Base-by-base conservation (phyloP, 2,329 filamentous ascomycete species). In the Alternaria viburni region DNA sequence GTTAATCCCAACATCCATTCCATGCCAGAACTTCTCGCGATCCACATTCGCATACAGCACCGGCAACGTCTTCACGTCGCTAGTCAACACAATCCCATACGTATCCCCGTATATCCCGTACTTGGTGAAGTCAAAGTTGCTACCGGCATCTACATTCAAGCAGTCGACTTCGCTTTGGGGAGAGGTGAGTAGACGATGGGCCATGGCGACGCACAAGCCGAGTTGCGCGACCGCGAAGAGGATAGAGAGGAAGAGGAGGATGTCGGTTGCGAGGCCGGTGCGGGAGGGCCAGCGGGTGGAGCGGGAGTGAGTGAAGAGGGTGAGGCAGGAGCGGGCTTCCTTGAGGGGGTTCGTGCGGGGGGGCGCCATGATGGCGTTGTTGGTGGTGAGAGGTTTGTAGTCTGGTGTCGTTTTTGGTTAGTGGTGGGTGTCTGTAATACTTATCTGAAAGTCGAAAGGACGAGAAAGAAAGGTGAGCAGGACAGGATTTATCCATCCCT, bases 231-330 rank as follows among this genome's bases (percentile, higher is more conserved):
- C 21, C 17, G 54, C 59, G n/a, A 65, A 15, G 28, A 56, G 8
- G 25, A 55, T 15, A 9, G 19, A 41, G 12, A 51, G 10, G 9
- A 26, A 11, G 44, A 62, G 49, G n/a, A 59, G 30, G 15, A 10
- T 21, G 15, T 25, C 36, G 15, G 44, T 41, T 6, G 21, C 13
- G 11, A 7, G 15, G 55, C 36, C n/a, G 12, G 54, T 59, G 6
- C 28, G 17, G 6, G 45, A 51, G 5, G 59, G 62, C 62, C 62
- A 65, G 32, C n/a, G 15, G 10, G 62, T 51, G 3, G 62, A 61
- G 12, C 32, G 46, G 19, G 62, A 46, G 19, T 21, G 6, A 1
- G n/a, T n/a, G 59, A 49, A 50, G 32, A 62, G 32, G 13, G 30
- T 25, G 54, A 60, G 17, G 36, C 32, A 23, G 2, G 57, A 28